Conservation (phyloP, 352 stramenopile species). For the Globisporangium acanthophoron region DNA sequence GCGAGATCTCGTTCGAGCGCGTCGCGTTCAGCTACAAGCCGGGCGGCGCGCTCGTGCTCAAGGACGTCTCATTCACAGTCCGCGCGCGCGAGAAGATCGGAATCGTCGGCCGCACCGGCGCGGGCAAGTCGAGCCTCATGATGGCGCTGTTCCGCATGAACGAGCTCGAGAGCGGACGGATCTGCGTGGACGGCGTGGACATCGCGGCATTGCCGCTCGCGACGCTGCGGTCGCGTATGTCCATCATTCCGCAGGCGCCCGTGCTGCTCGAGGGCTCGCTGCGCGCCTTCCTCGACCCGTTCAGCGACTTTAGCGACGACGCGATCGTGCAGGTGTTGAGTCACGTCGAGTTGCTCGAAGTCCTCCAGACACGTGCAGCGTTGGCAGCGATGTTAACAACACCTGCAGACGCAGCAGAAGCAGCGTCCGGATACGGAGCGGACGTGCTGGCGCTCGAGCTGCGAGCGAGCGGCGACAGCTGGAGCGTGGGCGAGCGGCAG, state of each 20-base stretch:
- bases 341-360: slow-evolving; percentile 20
- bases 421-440: slow-evolving; percentile 31
- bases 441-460: slow-evolving; percentile 59
- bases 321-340: slow-evolving; percentile 28
- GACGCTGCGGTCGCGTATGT: slow-evolving; percentile 50
- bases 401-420: neutral
- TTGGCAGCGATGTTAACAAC: neutral
- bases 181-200: slow-evolving; percentile 63
- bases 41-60: slow-evolving; percentile 21
- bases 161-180: slow-evolving; percentile 68
- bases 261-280: slow-evolving; percentile 88
- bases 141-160: slow-evolving; percentile 81
- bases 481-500: slow-evolving; percentile 89
- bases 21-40: slow-evolving; percentile 46
- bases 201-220: slow-evolving; percentile 57
- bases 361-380: neutral
- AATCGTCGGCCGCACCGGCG: slow-evolving; percentile 23
- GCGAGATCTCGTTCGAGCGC: slow-evolving; percentile 73
- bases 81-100: slow-evolving; percentile 52
- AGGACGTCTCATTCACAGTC: slow-evolving; percentile 38
- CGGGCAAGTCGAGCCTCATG: slow-evolving; percentile 67
- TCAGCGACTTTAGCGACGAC: slow-evolving; percentile 58
- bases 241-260: slow-evolving; percentile 73
- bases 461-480: slow-evolving; percentile 92
- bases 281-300: slow-evolving; percentile 85